Conservation (phyloP, 225 moss, liverwort and hornwort genomes). For the Marchantia paleacea region DNA sequence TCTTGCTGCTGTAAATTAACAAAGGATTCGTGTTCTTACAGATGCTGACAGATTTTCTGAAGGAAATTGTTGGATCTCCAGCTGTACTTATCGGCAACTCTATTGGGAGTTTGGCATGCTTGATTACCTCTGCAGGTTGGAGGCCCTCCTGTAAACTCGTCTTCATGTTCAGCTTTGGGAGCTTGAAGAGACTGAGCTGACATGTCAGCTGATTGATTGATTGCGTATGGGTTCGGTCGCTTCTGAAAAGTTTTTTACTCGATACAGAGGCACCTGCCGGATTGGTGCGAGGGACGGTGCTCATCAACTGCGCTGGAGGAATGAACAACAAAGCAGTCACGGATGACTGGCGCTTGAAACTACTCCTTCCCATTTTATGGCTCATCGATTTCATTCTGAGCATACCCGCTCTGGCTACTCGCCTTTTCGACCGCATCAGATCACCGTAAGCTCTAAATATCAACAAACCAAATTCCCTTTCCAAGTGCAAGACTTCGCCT, state of each 20-base stretch:
- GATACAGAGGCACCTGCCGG: conserved; percentile 53
- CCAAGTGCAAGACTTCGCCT: too few species aligned
- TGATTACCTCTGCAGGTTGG: conserved; percentile 75
- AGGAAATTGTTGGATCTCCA: conserved; percentile 63
- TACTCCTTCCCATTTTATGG: conserved; percentile 72
- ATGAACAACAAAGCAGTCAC: conserved; percentile 96
- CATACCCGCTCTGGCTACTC: conserved; percentile 57
- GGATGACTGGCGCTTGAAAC: conserved; percentile 86
- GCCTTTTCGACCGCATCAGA: conserved; percentile 66
- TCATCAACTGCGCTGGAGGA: conserved; percentile 91
- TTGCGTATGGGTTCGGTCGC: not conserved
- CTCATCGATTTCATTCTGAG: conserved; percentile 73
- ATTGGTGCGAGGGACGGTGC: conserved; percentile 75
- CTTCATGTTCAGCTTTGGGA: not conserved
- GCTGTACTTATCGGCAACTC: conserved; percentile 87
- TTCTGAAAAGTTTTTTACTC: not conserved
- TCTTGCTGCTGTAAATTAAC: not conserved
- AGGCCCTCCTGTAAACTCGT: not conserved
- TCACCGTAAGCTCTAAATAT: conserved; percentile 40
- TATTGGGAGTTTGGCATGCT: conserved; percentile 87
- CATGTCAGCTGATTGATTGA: too few species aligned
- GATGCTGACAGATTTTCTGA: conserved; percentile 76
- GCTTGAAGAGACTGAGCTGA: not conserved
- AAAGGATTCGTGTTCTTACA: conserved; percentile 25
- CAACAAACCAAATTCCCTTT: too few species aligned